Evolutionary conservation across 768 basidiomycete genomes (phyloP).

Genomic region (Sutorius australiensis): DNA sequence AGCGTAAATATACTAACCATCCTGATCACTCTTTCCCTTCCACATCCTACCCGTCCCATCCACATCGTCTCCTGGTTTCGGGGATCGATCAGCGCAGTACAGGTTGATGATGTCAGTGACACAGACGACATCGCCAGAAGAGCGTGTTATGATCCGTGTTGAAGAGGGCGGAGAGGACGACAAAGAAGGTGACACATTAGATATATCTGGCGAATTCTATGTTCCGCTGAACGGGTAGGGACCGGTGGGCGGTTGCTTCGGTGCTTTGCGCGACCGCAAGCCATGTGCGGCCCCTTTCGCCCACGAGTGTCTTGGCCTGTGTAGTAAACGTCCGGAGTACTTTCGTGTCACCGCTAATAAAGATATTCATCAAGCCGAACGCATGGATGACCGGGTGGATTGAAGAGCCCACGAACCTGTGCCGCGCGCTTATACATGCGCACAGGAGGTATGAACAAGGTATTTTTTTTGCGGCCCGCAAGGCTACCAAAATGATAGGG

Average conservation of each 20-base stretch:
- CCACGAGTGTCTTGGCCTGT: conserved; percentile 22
- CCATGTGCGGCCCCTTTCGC: conserved; percentile 13
- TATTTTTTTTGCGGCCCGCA: conserved; percentile 6
- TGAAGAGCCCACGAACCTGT: conserved; percentile 11
- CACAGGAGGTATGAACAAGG: neutral
- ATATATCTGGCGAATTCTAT: conserved; percentile 37
- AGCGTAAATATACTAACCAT: neutral
- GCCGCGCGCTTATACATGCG: conserved; percentile 9
- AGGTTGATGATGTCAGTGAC: conserved; percentile 41
- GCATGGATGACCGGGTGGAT: conserved; percentile 22
- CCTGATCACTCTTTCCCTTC: conserved; percentile 1
- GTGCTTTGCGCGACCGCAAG: conserved; percentile 6
- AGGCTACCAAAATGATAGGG: neutral
- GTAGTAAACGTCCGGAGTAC: conserved; percentile 28
- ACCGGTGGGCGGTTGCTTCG: conserved; percentile 13
- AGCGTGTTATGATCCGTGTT: conserved; percentile 29
- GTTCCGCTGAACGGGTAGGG: conserved; percentile 2
- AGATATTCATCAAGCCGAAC: conserved; percentile 43
- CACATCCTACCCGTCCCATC: conserved; percentile 46
- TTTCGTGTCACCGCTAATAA: conserved; percentile 39
- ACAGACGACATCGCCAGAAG: conserved; percentile 33
- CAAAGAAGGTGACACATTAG: conserved; percentile 41
- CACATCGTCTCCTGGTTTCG: conserved; percentile 42
- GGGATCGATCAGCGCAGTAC: conserved; percentile 11
- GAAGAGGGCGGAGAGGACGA: conserved; percentile 42